Conservation (phyloP, 768 basidiomycete genomes). For the Lentinula aciculospora region DNA sequence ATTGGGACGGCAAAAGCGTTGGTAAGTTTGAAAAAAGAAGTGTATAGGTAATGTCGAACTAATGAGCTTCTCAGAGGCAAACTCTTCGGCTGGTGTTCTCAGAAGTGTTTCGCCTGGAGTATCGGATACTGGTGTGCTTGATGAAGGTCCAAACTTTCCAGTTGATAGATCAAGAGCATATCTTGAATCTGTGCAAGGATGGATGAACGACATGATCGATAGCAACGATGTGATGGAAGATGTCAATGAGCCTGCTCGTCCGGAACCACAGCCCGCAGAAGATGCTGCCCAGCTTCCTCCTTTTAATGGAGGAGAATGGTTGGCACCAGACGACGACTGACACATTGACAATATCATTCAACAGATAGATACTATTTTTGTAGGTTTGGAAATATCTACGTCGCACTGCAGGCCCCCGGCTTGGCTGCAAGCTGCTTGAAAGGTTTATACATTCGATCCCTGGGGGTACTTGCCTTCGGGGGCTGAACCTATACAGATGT, state of each 20-base stretch:
- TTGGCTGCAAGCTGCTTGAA: constrained; percentile 21
- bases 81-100: constrained; percentile 27
- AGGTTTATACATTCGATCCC: constrained; percentile 35
- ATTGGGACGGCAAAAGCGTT: constrained; percentile 36
- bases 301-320: not conserved
- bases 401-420: too few relatives aligned
- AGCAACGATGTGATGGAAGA: constrained; percentile 9
- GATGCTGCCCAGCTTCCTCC: not conserved
- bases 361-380: too few relatives aligned
- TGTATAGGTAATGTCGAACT: not conserved
- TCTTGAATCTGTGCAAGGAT: constrained; percentile 14
- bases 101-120: constrained; percentile 21
- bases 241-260: not conserved
- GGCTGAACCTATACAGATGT: constrained; percentile 37
- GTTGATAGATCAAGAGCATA: constrained; percentile 8
- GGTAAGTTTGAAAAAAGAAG: constrained; percentile 19
- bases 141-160: constrained; percentile 9
- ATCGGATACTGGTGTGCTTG: constrained; percentile 18
- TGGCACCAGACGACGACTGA: not conserved
- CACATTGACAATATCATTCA: not conserved
- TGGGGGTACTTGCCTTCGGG: constrained; percentile 30
- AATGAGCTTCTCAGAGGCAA: constrained; percentile 26
- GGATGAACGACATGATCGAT: constrained; percentile 16
- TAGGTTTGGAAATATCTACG: too few relatives aligned
- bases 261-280: not conserved